Base-by-base conservation (phyloP, 106 monocot species). In the Posidonia australis region DNA sequence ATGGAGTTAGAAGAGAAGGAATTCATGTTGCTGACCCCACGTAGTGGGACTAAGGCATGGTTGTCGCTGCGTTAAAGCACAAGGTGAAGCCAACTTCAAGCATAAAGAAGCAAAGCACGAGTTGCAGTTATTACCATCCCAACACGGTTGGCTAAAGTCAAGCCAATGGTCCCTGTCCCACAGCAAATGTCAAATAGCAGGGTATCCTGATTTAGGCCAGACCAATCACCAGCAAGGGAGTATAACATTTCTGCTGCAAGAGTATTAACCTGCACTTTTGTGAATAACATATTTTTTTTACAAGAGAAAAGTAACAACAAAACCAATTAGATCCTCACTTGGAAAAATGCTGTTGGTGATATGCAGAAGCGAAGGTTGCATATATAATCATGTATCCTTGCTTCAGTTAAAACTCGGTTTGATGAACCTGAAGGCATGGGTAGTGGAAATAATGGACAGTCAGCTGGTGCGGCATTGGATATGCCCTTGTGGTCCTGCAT, bases 321-420 rank as follows among this genome's bases (percentile, higher is more conserved):
- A 66, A 70, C n/a, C 25, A 12, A 41, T 67, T 18, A 54, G 54
- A 9, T 46, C 49, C 85, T 68, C 27, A 93, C 93, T 77, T 96
- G 96, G 30, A 96, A 96, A 79, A 96, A 96, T 28, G 90, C 96
- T 60, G 96, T 90, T 71, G 96, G 90, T 31, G 90, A 90, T 76
- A 96, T 83, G 65, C 82, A 82, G 66, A 96, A 96, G 5, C 70
- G 61, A 19, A 96, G 86, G 73, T 96, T 85, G 68, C 78, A 72
- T 60, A 96, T 84, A 65, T 81, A 74, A 77, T 96, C 96, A 75
- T 96, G 86, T 76, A 96, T 96, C 68, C 80, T 84, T 62, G 77
- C 58, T 79, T 87, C 81, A 48, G 44, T 18, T 1, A 44, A n/a
- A 63, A 5, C 22, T 27, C 41, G 19, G 16, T 45, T 44, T 62